Base-by-base conservation (phyloP, 768 basidiomycete species). In the Tephrocybe sp. region DNA sequence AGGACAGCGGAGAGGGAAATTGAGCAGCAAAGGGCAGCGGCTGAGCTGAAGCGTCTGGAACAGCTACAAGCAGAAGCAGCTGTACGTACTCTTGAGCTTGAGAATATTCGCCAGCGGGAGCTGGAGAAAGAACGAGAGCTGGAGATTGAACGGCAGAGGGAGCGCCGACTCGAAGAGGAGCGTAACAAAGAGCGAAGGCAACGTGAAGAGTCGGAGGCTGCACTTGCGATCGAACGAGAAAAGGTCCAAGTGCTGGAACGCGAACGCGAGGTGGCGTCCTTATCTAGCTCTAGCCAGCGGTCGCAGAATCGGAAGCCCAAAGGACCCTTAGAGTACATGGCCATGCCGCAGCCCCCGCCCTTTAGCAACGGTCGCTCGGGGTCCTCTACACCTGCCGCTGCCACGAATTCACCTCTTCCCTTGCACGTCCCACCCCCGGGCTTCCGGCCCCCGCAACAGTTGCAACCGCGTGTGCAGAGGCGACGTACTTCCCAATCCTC, bases 111-210 rank as follows among this genome's bases (percentile, higher is more conserved):
- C 4, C 46, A 48, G 21, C 51, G 45, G 14, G 48, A 56, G 17
- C 23, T 49, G 40, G 46, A 47, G 49, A 47, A 37, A 33, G 45
- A 48, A 21, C 36, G 47, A 23, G 24, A 55, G 50, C 32, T 60
- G 26, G 47, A 62, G 54, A 40, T 56, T 0, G 63, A 65, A 28
- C 51, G 50, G n/a, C 55, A 61, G 44, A 51, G 45, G 14, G 61
- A 58, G 28, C 50, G 48, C 23, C 38, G 44, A 20, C 36, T 50
- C 24, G 56, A 46, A 36, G 37, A 42, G 30, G 49, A 51, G 34
- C 21, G 32, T 12, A 30, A 50, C 7, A 34, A 48, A 6, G 59
- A 58, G 28, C 36, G 53, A 21, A 41, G 33, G 33, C n/a, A n/a
- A 30, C 53, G 54, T 10, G 49, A 54, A 34, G 45, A 60, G 28